These are phyloP conservation scores for Cochlearia excelsa DNA, from an alignment of 345 rosid genomes.

Conservation along the genomic window DNA sequence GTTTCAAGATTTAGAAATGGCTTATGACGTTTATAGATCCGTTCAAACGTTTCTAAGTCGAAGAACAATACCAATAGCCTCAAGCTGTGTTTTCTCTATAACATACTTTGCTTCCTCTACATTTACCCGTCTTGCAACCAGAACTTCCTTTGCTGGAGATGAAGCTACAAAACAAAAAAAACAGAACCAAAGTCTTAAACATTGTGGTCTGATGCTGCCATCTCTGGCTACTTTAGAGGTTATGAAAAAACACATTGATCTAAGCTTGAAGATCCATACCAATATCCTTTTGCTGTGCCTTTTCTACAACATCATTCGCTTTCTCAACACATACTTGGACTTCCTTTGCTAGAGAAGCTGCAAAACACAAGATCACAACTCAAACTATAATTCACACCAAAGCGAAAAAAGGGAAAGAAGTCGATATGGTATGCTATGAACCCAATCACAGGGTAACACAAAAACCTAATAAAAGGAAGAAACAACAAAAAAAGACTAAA, in stretches of 20 bases:
- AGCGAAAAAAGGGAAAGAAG: background rate
- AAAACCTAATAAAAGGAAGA: background rate
- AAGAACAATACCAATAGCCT: conserved; percentile 53
- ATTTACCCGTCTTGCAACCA: conserved; percentile 41
- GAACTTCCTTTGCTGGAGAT: conserved; percentile 21
- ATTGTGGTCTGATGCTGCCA: background rate
- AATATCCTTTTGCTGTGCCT: conserved; percentile 42
- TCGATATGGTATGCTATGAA: conserved; percentile 5
- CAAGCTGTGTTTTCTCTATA: conserved; percentile 46
- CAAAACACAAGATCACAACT: conserved; percentile 24
- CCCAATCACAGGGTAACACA: background rate
- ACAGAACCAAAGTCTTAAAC: conserved; percentile 14
- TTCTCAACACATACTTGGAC: conserved; percentile 40
- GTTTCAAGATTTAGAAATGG: conserved; percentile 13
- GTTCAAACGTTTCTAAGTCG: background rate
- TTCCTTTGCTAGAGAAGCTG: conserved; percentile 22
- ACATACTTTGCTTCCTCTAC: conserved; percentile 47
- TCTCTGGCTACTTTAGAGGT: conserved; percentile 14
- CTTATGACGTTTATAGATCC: background rate
- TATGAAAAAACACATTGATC: conserved; percentile 2
- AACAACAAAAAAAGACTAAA: background rate
- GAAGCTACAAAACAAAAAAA: conserved; percentile 32
- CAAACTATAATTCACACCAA: conserved; percentile 16
- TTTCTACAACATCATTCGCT: conserved; percentile 43
- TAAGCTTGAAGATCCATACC: conserved; percentile 38